Base-by-base conservation (phyloP, 2,329 filamentous ascomycete species). In the Arthrobotrys sphaeroides region DNA sequence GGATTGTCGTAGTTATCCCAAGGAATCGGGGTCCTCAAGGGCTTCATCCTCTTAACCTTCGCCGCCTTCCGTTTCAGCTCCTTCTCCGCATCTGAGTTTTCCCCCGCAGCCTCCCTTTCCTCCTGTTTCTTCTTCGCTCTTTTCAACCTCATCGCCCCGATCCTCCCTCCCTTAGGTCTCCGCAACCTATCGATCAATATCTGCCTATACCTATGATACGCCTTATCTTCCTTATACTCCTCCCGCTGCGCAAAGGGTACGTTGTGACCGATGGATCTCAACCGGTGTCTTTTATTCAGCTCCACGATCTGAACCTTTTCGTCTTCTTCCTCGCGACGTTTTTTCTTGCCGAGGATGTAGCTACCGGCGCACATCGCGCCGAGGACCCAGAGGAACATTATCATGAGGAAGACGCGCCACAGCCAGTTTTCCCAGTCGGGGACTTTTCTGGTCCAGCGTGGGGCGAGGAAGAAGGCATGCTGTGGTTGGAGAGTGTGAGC, bases 61-160 rank as follows among this genome's bases (percentile, higher is more conserved):
- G 64, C 70, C n/a, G 45, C 69, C n/a, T 61, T 51, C 28, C 45
- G 64, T 20, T 74, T 66, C 47, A 68, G 69, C 31, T 74, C 64
- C 31, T 66, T 55, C 7, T 67, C 42, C 13, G 66, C 33, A 18
- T 60, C 62, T n/a, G 70, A 74, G n/a, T 67, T 49, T 40, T 64
- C 47, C 16, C 64, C 40, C 20, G 55, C 47, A n/a, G 64, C 22
- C 2, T 53, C 49, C 31, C 16, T n/a, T 5, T 40, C 4, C 2
- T 9, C n/a, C 4, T 6, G 2, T n/a, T 40, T 40, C 36, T 40
- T 16, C 5, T 40, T n/a, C 2, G 10, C 36, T 16, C n/a, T 40
- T 40, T n/a, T 33, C 31, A 7, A n/a, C n/a, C 16, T 40, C 36
- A 10, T 40, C n/a, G 13, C 12, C n/a, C 53, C 42, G 9, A 33